Percentiles rank a stretch among this genome's conserved stretches.
Evolutionary conservation across 2,329 filamentous ascomycete species (phyloP).

Genomic region (Fusarium hainanense): DNA sequence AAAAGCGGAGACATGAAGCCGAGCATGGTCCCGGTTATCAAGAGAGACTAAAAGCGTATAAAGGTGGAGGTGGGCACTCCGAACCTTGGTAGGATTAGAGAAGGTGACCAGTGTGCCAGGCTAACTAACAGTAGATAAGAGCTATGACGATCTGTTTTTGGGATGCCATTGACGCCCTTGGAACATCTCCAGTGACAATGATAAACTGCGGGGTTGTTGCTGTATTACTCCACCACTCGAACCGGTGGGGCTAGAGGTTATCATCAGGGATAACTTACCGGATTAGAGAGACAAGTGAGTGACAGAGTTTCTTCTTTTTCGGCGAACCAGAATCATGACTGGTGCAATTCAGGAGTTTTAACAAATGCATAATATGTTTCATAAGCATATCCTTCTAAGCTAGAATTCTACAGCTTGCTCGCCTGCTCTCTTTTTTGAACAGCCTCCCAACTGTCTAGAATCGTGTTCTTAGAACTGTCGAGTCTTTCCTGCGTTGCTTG

Average conservation of each 20-base stretch:
- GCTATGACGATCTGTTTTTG: neutral
- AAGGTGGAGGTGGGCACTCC: neutral
- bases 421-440: neutral
- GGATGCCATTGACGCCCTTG: neutral
- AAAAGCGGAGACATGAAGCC: neutral
- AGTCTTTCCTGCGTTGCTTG: neutral
- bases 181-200: neutral
- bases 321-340: neutral
- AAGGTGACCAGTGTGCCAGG: neutral
- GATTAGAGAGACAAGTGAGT: neutral
- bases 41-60: neutral
- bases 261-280: neutral
- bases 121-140: neutral
- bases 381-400: neutral
- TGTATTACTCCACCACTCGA: neutral
- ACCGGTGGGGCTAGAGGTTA: neutral
- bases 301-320: neutral
- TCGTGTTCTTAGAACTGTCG: neutral
- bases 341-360: neutral
- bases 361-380: neutral
- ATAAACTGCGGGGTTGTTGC: neutral
- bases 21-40: neutral
- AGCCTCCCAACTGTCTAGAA: neutral
- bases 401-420: neutral
- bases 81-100: neutral